Percentiles rank a stretch among this genome's conserved stretches.
Conservation (phyloP, 75 land plant species). For the Pinus taeda region DNA sequence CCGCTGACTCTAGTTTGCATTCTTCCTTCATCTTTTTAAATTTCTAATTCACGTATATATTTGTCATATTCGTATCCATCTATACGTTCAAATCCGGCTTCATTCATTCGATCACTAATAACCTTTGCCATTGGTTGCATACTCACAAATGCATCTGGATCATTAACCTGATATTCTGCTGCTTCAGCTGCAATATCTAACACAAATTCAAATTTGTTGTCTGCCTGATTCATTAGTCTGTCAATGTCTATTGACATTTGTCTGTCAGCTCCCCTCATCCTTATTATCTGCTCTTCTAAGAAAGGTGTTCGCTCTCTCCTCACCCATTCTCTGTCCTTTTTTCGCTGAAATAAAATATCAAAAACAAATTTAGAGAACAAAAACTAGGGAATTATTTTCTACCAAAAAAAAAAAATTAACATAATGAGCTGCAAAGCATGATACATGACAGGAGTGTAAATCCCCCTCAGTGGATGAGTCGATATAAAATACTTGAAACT, state of each 20-base stretch:
- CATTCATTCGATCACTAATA: conserved; percentile 9
- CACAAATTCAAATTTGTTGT: conserved; percentile 1
- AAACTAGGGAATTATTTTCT: too few species aligned
- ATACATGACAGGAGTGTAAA: too few species aligned
- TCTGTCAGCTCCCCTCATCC: neutral
- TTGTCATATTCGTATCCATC: conserved; percentile 4
- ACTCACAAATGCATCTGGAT: neutral
- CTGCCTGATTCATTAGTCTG: conserved; percentile 1
- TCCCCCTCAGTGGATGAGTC: too few species aligned
- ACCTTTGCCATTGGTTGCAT: neutral
- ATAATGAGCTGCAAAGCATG: too few species aligned
- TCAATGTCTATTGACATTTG: neutral
- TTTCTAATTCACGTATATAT: too few species aligned
- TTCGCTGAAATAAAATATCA: neutral
- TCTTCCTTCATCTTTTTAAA: too few species aligned
- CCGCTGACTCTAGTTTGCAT: neutral
- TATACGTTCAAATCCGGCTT: conserved; percentile 2
- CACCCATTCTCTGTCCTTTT: neutral
- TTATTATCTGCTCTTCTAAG: neutral
- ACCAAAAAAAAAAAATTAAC: too few species aligned
- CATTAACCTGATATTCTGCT: neutral
- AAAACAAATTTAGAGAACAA: neutral
- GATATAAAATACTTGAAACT: too few species aligned
- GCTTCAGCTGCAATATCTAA: conserved; percentile 9
- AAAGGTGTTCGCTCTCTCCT: neutral